phyloP scores from a whole-genome alignment of 148 eudicot species.

The Polygonum aviculare region DNA sequence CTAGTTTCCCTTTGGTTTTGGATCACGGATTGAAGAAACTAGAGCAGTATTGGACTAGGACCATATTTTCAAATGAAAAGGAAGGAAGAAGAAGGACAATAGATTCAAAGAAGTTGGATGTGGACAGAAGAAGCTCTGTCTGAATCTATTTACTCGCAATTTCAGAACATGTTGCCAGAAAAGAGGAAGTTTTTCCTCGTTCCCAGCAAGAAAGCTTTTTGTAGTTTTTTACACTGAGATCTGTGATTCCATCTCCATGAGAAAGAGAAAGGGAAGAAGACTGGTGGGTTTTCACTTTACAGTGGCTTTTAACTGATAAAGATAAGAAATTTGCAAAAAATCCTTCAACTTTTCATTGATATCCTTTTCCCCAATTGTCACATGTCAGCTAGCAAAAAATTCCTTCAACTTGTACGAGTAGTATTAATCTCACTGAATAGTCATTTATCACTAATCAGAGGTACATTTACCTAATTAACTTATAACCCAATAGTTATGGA shows the following conservation, averaged over 20 bases:
- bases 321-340: neutral
- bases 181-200: conserved; percentile 9
- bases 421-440: neutral
- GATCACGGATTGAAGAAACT: neutral
- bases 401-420: neutral
- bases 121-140: conserved; percentile 10
- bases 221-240: conserved; percentile 2
- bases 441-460: neutral
- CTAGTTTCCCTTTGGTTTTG: neutral
- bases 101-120: neutral
- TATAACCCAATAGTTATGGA: neutral
- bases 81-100: neutral
- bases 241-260: conserved; percentile 4
- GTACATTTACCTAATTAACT: neutral
- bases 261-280: neutral
- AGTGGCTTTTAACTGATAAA: neutral
- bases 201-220: neutral
- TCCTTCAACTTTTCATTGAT: neutral
- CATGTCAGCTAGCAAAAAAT: neutral
- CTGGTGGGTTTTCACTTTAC: neutral
- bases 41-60: neutral
- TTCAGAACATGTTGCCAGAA: neutral
- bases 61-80: neutral
- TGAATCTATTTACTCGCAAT: neutral
- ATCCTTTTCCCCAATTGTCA: neutral